These are phyloP conservation scores for Botrytis elliptica DNA, from an alignment of 2,329 filamentous ascomycete genomes.

Conservation along the genomic window DNA sequence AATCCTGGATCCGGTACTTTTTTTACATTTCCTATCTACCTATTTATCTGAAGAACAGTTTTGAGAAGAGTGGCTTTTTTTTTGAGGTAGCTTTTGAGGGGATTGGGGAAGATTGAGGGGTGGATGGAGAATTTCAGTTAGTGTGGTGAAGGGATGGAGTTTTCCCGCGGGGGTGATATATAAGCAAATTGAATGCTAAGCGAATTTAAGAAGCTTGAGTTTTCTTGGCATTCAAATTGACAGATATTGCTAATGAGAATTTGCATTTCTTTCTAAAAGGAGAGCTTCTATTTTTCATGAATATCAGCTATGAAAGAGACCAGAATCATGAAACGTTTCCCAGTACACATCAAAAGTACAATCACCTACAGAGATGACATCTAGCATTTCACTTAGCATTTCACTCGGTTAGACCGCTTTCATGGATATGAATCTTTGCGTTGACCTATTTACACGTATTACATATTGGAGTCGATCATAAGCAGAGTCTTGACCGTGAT, in stretches of 20 bases:
- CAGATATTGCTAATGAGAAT: not conserved
- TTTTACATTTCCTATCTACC: not conserved
- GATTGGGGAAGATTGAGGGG: too few relatives aligned
- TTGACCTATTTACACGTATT: not conserved
- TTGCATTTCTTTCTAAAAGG: not conserved
- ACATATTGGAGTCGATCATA: not conserved
- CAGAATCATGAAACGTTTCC: too few relatives aligned
- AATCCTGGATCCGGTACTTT: not conserved
- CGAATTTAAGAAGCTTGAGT: too few relatives aligned
- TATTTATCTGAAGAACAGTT: not conserved
- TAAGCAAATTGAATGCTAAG: not conserved
- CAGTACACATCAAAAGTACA: not conserved
- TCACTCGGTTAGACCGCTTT: not conserved
- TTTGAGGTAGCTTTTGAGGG: not conserved
- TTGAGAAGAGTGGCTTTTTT: not conserved
- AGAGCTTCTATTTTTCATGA: not conserved
- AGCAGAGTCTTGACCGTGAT: not conserved
- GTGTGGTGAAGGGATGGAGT: not conserved
- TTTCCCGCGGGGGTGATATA: not conserved
- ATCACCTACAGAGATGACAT: not conserved
- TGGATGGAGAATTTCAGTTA: not conserved
- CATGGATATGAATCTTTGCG: fast-evolving
- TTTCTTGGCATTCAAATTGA: not conserved
- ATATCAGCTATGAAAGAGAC: not conserved
- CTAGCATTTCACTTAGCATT: not conserved